These are phyloP conservation scores for Sclerotinia nivalis DNA, from an alignment of 2,329 filamentous ascomycete species.

Conservation along the genomic window DNA sequence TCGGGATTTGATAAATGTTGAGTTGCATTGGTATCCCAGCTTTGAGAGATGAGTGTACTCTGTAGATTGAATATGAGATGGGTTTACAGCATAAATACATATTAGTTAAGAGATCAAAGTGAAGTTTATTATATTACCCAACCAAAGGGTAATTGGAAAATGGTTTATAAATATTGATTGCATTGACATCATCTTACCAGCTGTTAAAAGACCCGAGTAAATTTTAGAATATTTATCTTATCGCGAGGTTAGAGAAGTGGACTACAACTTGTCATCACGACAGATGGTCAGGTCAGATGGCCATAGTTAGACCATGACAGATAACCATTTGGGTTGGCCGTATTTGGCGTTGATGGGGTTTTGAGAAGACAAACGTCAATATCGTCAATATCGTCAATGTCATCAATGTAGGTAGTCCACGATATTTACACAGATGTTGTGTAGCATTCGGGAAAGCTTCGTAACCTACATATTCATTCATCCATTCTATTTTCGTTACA, in stretches of 20 bases:
- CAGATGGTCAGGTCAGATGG: neutral
- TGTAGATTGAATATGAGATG: too few species aligned
- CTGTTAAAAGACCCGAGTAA: too few species aligned
- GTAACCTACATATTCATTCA: neutral
- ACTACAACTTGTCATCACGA: neutral
- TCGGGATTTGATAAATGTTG: too few species aligned
- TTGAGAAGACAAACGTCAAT: neutral
- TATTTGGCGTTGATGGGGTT: neutral
- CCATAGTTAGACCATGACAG: neutral
- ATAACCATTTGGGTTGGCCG: neutral
- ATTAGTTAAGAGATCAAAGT: too few species aligned
- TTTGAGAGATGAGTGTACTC: too few species aligned
- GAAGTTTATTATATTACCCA: too few species aligned
- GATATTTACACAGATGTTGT: neutral
- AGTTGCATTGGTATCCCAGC: too few species aligned
- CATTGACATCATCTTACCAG: neutral
- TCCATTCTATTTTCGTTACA: neutral
- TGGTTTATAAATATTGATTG: neutral
- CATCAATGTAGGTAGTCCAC: too few species aligned
- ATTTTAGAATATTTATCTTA: neutral
- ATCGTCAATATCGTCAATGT: too few species aligned
- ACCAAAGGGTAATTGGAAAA: too few species aligned
- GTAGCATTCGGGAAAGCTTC: neutral
- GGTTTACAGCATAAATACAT: too few species aligned
- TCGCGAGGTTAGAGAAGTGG: neutral